Conservation (phyloP, 108 stramenopile genomes). For the Nannochloropsis granulata region DNA sequence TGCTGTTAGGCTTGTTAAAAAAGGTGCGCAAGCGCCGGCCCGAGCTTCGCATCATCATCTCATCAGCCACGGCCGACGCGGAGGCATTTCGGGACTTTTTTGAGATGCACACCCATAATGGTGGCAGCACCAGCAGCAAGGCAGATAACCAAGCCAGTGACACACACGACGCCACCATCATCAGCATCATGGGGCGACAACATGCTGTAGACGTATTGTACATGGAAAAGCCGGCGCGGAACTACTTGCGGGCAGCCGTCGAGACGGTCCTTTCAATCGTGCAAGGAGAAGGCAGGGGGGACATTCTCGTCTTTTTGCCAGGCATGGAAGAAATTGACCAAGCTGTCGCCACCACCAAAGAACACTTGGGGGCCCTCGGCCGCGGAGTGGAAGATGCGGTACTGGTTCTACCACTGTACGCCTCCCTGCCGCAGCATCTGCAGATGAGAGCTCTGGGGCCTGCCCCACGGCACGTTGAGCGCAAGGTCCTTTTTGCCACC, state of each 20-base stretch:
- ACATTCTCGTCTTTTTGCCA: slow-evolving; percentile 78
- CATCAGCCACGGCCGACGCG: slow-evolving; percentile 36
- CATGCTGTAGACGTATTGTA: slow-evolving; percentile 73
- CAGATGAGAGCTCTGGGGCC: slow-evolving; percentile 50
- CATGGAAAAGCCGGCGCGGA: slow-evolving; percentile 47
- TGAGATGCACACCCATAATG: slow-evolving; percentile 21
- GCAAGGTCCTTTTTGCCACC: slow-evolving; percentile 61
- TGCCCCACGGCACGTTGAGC: slow-evolving; percentile 4
- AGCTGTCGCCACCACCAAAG: slow-evolving; percentile 32
- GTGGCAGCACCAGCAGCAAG: background rate
- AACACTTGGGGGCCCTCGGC: background rate
- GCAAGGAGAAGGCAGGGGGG: slow-evolving; percentile 41
- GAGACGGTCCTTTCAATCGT: slow-evolving; percentile 63
- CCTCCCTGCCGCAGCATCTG: slow-evolving; percentile 45
- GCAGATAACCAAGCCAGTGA: background rate
- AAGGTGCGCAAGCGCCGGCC: slow-evolving; percentile 29
- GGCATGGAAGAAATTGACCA: slow-evolving; percentile 79
- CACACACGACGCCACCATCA: slow-evolving; percentile 13
- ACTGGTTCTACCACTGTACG: slow-evolving; percentile 48
- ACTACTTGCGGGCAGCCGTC: slow-evolving; percentile 44
- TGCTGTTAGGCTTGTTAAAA: slow-evolving; percentile 71
- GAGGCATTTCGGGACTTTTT: slow-evolving; percentile 37
- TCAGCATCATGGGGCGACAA: slow-evolving; percentile 19
- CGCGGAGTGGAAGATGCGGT: slow-evolving; percentile 2
- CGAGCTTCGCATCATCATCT: slow-evolving; percentile 36